phyloP scores from a whole-genome alignment of 305 asterid species.

The Fraxinus sp. region DNA sequence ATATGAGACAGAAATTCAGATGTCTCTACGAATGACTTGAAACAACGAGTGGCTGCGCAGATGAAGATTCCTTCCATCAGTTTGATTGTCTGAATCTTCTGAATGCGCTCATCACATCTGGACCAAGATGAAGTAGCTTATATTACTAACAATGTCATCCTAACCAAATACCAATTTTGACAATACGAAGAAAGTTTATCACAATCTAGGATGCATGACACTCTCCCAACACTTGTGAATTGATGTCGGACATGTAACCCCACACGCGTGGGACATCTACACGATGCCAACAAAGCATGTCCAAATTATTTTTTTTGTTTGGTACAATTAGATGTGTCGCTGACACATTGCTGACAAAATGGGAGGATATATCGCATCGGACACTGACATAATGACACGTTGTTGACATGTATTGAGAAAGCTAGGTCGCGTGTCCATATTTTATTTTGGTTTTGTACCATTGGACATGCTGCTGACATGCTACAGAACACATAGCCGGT shows the following conservation, averaged over 20 bases:
- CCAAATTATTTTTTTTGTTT: not conserved
- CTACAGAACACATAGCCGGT: not conserved
- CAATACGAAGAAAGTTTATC: not conserved
- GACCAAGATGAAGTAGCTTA: constrained; percentile 20
- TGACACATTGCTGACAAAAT: not conserved
- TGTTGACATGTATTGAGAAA: not conserved
- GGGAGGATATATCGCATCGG: not conserved
- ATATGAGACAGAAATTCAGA: constrained; percentile 72
- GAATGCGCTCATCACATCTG: constrained; percentile 91
- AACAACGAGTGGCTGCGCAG: constrained; percentile 92
- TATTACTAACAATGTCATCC: not conserved
- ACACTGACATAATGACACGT: not conserved
- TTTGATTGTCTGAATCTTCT: constrained; percentile 95
- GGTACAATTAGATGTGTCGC: not conserved
- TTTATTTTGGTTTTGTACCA: not conserved
- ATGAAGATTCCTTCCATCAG: constrained; percentile 83
- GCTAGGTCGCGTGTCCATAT: not conserved
- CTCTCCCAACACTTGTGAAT: not conserved
- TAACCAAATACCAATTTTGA: constrained; percentile 12
- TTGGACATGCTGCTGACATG: not conserved
- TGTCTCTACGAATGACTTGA: constrained; percentile 83
- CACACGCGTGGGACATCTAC: not conserved
- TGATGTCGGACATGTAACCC: not conserved
- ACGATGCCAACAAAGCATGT: not conserved
- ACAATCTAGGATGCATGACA: not conserved